Evolutionary conservation across 2,329 filamentous ascomycete species (phyloP).

Genomic region (Trichoderma arundinaceum): DNA sequence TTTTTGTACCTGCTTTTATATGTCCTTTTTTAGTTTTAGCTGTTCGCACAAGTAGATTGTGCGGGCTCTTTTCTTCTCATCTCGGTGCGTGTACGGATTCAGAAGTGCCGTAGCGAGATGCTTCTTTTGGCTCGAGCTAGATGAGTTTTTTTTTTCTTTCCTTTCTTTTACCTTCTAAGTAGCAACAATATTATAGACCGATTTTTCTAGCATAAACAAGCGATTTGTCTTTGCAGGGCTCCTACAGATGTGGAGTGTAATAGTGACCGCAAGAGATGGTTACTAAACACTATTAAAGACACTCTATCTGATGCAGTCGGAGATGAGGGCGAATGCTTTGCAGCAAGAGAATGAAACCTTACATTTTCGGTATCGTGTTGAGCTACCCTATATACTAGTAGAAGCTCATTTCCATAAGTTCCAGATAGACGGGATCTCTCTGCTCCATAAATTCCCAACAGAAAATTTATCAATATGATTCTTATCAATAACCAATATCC

Average conservation of each 20-base stretch:
- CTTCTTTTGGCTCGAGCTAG: background rate
- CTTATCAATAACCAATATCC: no score
- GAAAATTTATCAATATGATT: no score
- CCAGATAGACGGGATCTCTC: no score
- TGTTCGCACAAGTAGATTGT: background rate
- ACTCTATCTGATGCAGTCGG: constrained; percentile 3
- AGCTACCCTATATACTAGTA: background rate
- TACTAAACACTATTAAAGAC: background rate
- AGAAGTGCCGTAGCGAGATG: background rate
- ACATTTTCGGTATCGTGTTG: background rate
- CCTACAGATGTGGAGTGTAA: background rate
- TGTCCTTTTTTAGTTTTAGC: background rate
- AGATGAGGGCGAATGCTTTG: constrained; percentile 6
- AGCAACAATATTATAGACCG: background rate
- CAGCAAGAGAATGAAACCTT: constrained; percentile 13
- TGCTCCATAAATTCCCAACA: no score
- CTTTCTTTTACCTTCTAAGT: background rate
- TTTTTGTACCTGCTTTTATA: background rate
- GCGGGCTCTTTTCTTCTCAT: background rate
- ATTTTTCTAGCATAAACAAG: background rate
- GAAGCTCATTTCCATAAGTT: background rate
- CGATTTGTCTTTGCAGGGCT: background rate
- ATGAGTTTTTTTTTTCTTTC: background rate
- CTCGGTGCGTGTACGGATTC: background rate
- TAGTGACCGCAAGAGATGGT: background rate